phyloP scores from a whole-genome alignment of 768 basidiomycete genomes.

The Russula vinacea region DNA sequence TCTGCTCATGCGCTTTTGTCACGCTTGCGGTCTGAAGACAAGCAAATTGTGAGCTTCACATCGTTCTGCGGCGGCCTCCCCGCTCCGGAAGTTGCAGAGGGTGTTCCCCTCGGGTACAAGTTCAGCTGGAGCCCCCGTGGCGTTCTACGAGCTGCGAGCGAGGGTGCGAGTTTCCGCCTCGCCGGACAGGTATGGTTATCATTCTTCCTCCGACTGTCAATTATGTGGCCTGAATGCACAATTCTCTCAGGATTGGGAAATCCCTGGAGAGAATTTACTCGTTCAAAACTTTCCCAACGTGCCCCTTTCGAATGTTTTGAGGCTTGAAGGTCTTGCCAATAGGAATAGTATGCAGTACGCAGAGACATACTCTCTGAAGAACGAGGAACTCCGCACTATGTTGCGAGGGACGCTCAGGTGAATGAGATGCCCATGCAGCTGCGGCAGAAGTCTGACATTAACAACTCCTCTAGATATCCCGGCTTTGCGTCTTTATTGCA shows the following conservation, averaged over 20 bases:
- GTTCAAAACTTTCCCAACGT: slow-evolving; percentile 59
- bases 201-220: neutral
- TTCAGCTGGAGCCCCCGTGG: slow-evolving; percentile 93
- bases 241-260: slow-evolving; percentile 42
- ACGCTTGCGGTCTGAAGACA: slow-evolving; percentile 48
- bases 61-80: slow-evolving; percentile 95
- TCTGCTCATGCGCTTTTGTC: slow-evolving; percentile 72
- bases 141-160: slow-evolving; percentile 76
- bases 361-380: slow-evolving; percentile 56
- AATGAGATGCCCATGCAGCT: slow-evolving; percentile 18
- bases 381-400: slow-evolving; percentile 52
- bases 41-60: slow-evolving; percentile 65
- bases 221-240: neutral
- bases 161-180: slow-evolving; percentile 65
- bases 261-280: slow-evolving; percentile 56
- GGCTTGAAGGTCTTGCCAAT: slow-evolving; percentile 83
- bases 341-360: slow-evolving; percentile 74
- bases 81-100: slow-evolving; percentile 56
- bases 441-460: neutral
- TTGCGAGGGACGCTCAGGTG: slow-evolving; percentile 84
- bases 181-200: slow-evolving; percentile 44
- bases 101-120: slow-evolving; percentile 81
- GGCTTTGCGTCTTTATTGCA: slow-evolving; percentile 77
- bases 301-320: slow-evolving; percentile 57
- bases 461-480: slow-evolving; percentile 58